Evolutionary conservation across 1,139 yeast genomes (phyloP).

Genomic region (Yamadazyma pseudoaaseri): DNA sequence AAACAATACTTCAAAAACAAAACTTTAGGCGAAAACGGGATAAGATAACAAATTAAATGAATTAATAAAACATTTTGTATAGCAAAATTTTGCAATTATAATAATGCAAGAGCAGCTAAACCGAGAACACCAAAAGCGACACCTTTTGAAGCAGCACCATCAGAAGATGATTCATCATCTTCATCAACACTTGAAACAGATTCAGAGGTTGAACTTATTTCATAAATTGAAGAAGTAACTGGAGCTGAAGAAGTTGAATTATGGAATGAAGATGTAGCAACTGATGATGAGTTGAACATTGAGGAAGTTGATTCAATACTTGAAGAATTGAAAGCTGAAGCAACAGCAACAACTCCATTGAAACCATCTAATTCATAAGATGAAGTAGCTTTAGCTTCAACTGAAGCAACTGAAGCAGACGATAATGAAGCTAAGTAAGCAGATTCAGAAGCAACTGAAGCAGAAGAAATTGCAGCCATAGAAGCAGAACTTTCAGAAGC

Average conservation of each 20-base stretch:
- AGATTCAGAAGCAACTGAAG: constrained; percentile 18
- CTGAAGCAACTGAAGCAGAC: constrained; percentile 18
- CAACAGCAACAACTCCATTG: constrained; percentile 48
- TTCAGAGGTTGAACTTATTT: constrained; percentile 13
- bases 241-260: constrained; percentile 11
- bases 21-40: constrained; percentile 3
- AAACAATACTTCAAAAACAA: background rate
- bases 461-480: constrained; percentile 10
- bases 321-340: constrained; percentile 28
- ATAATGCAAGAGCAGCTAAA: constrained; percentile 45
- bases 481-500: constrained; percentile 18
- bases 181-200: constrained; percentile 17
- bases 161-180: constrained; percentile 14
- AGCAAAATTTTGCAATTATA: constrained; percentile 21
- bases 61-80: background rate
- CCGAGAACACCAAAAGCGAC: constrained; percentile 43
- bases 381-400: constrained; percentile 14
- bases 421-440: constrained; percentile 11
- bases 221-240: constrained; percentile 7
- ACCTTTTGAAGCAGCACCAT: constrained; percentile 36
- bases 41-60: constrained; percentile 1
- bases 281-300: constrained; percentile 10
- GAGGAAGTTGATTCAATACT: constrained; percentile 5
- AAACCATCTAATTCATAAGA: constrained; percentile 29
- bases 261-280: constrained; percentile 9